phyloP scores from a whole-genome alignment of 176 grass and related monocot species.

The Bothriochloa decipiens region DNA sequence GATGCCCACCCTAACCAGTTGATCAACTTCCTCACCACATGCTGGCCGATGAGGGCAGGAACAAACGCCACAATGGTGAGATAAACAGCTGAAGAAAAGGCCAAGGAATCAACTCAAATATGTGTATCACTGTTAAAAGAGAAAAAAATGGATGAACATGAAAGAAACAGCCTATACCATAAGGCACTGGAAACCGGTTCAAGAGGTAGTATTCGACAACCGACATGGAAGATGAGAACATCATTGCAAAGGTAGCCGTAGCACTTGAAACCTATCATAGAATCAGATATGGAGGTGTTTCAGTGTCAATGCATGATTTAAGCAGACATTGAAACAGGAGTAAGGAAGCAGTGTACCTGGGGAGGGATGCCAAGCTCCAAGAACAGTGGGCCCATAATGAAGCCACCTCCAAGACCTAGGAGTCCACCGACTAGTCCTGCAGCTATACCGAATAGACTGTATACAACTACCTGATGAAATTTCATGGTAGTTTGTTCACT shows the following conservation, averaged over 20 bases:
- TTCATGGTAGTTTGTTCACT: conserved; percentile 52
- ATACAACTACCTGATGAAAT: conserved; percentile 63
- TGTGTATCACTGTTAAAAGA: not conserved
- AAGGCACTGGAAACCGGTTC: conserved; percentile 82
- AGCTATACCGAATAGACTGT: conserved; percentile 57
- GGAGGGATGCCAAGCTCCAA: conserved; percentile 92
- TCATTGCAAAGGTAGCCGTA: conserved; percentile 93
- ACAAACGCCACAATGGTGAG: conserved; percentile 58
- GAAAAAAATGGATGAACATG: not conserved
- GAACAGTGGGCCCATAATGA: conserved; percentile 93
- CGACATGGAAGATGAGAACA: conserved; percentile 96
- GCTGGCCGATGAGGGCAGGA: conserved; percentile 78
- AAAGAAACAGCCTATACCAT: conserved; percentile 47
- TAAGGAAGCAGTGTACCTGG: conserved; percentile 31
- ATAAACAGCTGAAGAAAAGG: conserved; percentile 59
- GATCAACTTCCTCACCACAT: conserved; percentile 72
- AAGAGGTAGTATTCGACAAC: conserved; percentile 94
- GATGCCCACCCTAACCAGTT: conserved; percentile 76
- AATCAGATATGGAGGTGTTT: conserved; percentile 30
- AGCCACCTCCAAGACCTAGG: conserved; percentile 88
- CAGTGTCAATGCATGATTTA: conserved; percentile 18
- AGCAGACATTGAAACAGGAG: not conserved
- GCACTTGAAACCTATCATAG: conserved; percentile 86
- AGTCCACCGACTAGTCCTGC: conserved; percentile 88
- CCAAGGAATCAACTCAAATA: conserved; percentile 34